phyloP scores from a whole-genome alignment of 108 stramenopile genomes.

The Fragilaria crotonensis region DNA sequence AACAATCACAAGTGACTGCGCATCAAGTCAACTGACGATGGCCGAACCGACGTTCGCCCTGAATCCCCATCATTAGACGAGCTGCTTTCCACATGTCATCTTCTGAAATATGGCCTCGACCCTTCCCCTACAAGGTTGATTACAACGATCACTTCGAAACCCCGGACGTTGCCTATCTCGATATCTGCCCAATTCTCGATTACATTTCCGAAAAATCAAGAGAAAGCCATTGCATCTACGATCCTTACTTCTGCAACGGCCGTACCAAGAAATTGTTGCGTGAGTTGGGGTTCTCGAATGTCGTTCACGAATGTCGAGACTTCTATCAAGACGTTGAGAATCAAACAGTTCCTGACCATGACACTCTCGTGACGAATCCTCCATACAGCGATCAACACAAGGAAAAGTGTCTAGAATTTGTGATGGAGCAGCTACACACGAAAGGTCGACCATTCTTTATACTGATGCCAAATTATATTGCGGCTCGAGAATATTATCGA shows the following conservation, averaged over 20 bases:
- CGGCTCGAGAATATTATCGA: slow-evolving; percentile 59
- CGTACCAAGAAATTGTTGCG: slow-evolving; percentile 26
- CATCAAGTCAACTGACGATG: no score
- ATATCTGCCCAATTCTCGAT: slow-evolving; percentile 46
- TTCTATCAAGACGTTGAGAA: slow-evolving; percentile 73
- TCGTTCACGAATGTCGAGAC: slow-evolving; percentile 69
- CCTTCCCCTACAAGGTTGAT: slow-evolving; percentile 55
- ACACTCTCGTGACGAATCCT: slow-evolving; percentile 87
- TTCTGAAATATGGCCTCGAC: neutral
- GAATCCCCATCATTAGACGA: no score
- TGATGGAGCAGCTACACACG: slow-evolving; percentile 21
- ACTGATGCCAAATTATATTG: slow-evolving; percentile 86
- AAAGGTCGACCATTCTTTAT: slow-evolving; percentile 61
- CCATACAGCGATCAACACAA: slow-evolving; percentile 87
- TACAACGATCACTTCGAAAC: slow-evolving; percentile 89
- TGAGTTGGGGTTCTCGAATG: slow-evolving; percentile 42
- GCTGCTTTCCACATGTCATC: no score
- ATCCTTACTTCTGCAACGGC: slow-evolving; percentile 82
- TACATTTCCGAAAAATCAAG: neutral
- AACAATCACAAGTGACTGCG: no score
- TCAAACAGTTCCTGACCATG: slow-evolving; percentile 45
- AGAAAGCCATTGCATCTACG: slow-evolving; percentile 34
- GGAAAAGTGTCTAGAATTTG: slow-evolving; percentile 66
- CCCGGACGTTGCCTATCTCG: slow-evolving; percentile 45
- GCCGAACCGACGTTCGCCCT: no score